Base-by-base conservation (phyloP, 2,329 filamentous ascomycete genomes). In the Plenodomus biglobosus region DNA sequence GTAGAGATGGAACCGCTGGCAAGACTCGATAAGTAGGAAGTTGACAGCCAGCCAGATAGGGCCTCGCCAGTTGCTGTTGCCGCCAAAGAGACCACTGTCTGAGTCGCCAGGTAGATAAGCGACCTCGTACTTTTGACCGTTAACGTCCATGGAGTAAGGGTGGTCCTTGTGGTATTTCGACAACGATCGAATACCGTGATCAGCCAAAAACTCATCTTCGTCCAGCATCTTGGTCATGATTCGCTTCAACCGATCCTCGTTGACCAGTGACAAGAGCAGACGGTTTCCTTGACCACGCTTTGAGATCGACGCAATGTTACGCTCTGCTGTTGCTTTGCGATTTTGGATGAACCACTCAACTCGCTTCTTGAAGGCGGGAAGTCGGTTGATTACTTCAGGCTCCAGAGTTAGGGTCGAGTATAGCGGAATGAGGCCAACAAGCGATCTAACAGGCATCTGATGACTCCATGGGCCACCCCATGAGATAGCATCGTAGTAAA, bases 401-500 rank as follows among this genome's bases (percentile, higher is more conserved):
- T 97, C 94, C 10, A 97, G 79, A 0, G 94, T 97, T 53, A 95
- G 78, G 2, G 92, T 95, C 6, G 91, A 91, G 68, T 95, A 97
- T 10, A 97, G 82, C 1, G 92, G 92, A 56, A 97, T 97, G 48
- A 97, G 78, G 10, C 94, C 92, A 43, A 97, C 92, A 7, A 97
- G 82, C 15, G 92, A 97, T 49, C 91, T 82, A 43, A 97, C 90
- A 1, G 90, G 92, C 66, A 97, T 82, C 72, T 96, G 92, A 66
- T 96, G 90, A 44, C 89, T 89, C 86, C 87, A 95, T 7, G 92
- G 92, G 8, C 91, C 91, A 41, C 92, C 92, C 84, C 90, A 97
- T 1, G 92, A 95, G 56, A 97, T 97, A 20, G 92, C 92, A 75
- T 97, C 92, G 69, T 97, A 97, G 80, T 97, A 97, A 79, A 97